Evolutionary conservation across 1,284 basidiomycete species (phyloP).

Genomic region (Malassezia japonica): DNA sequence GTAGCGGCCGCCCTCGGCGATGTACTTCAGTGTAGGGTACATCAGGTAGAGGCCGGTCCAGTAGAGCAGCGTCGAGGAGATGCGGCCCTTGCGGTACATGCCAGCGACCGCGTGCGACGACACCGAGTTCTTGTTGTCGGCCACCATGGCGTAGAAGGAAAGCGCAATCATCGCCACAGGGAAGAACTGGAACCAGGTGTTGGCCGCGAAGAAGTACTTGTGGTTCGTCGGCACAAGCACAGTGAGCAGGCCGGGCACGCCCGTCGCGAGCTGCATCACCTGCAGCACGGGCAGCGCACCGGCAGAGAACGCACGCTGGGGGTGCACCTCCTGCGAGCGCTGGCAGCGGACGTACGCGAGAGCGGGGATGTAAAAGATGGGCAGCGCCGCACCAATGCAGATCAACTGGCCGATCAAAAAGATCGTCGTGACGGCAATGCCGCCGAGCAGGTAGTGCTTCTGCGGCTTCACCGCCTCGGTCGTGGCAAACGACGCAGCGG

Average conservation of each 20-base stretch:
- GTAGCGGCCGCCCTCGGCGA: neutral
- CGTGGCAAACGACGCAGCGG: neutral
- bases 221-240: conserved; percentile 2
- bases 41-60: conserved; percentile 5
- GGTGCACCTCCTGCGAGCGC: conserved; percentile 2
- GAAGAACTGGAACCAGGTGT: conserved; percentile 15
- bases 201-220: neutral
- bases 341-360: conserved; percentile 6
- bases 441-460: conserved; percentile 1
- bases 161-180: conserved; percentile 2
- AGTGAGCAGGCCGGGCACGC: neutral
- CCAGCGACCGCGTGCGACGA: conserved; percentile 1
- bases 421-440: conserved; percentile 6
- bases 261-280: neutral
- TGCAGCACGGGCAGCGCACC: neutral
- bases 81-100: conserved; percentile 3
- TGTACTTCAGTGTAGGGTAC: neutral
- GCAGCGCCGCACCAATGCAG: conserved; percentile 15
- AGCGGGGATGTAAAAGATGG: conserved; percentile 11
- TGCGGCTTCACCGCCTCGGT: conserved; percentile 13
- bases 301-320: conserved; percentile 7
- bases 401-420: conserved; percentile 11
- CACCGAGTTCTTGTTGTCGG: neutral
- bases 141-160: neutral
- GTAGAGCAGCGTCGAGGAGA: conserved; percentile 5